Conservation (phyloP, 2,329 filamentous ascomycete species). For the Paraphaeosphaeria minitans region DNA sequence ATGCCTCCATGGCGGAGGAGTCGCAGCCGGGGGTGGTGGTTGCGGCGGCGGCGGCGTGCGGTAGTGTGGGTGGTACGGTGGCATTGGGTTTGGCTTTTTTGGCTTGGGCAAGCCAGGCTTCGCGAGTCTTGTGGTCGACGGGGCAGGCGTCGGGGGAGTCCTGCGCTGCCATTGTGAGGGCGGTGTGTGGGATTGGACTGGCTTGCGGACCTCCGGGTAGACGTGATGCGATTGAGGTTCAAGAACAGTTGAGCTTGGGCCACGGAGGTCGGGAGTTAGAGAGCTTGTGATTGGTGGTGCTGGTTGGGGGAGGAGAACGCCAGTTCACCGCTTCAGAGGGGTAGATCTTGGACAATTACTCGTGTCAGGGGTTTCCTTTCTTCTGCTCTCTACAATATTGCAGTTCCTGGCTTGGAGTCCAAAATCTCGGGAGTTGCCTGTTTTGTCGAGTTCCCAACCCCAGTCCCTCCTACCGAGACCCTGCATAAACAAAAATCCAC, state of each 20-base stretch:
- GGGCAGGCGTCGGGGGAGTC: conserved; percentile 65
- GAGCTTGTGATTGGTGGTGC: conserved; percentile 9
- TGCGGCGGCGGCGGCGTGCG: conserved; percentile 33
- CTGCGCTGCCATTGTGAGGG: conserved; percentile 31
- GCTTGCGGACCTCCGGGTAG: conserved; percentile 7
- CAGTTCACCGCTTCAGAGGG: conserved; percentile 25
- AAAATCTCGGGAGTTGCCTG: background rate
- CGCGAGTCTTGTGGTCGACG: conserved; percentile 87
- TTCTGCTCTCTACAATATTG: background rate
- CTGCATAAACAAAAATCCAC: conserved; percentile 34
- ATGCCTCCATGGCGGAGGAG: conserved; percentile 38
- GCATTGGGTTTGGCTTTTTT: conserved; percentile 48
- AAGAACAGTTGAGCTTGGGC: conserved; percentile 32
- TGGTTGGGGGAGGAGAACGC: background rate
- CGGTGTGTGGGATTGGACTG: background rate
- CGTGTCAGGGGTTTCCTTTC: background rate
- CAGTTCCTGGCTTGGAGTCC: background rate
- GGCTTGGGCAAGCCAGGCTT: conserved; percentile 80
- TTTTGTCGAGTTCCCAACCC: background rate
- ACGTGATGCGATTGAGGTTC: conserved; percentile 16
- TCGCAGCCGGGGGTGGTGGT: conserved; percentile 43
- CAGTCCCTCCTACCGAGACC: conserved; percentile 23
- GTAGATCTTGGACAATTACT: conserved; percentile 11
- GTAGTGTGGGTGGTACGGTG: conserved; percentile 21
- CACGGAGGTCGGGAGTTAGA: conserved; percentile 10